phyloP scores from a whole-genome alignment of 2,329 filamentous ascomycete genomes.

The Calonectria hongkongensis region DNA sequence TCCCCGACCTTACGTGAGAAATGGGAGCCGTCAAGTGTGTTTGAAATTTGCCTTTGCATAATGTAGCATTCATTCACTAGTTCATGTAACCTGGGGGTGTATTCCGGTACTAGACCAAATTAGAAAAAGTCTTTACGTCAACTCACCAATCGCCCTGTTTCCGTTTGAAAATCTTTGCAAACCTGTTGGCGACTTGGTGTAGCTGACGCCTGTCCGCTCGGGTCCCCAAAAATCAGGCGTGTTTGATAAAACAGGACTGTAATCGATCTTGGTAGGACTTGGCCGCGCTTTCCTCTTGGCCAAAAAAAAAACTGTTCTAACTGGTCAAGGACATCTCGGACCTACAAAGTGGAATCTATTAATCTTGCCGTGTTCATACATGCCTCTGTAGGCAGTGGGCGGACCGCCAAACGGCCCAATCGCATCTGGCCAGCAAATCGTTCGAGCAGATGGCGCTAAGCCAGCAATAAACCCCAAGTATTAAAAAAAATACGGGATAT shows the following conservation, averaged over 20 bases:
- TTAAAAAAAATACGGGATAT: slow-evolving; percentile 1
- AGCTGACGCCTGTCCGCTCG: no score
- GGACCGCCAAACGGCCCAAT: neutral
- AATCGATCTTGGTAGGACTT: no score
- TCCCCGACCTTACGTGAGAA: neutral
- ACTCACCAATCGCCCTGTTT: neutral
- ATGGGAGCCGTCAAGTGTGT: neutral
- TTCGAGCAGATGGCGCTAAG: slow-evolving; percentile 4
- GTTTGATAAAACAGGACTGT: neutral
- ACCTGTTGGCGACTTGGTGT: neutral
- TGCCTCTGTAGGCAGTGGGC: neutral
- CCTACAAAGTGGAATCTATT: neutral
- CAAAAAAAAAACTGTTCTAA: no score
- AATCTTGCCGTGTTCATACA: neutral
- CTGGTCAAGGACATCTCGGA: neutral
- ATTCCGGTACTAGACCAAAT: neutral
- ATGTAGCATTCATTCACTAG: neutral
- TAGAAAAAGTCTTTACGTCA: neutral
- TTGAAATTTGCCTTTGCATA: slow-evolving; percentile 4
- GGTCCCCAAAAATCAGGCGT: neutral
- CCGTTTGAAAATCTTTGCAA: neutral
- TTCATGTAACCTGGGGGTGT: neutral
- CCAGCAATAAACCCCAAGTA: neutral
- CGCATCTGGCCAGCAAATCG: neutral
- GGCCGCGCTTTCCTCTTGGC: neutral